Conservation (phyloP, 1,284 basidiomycete species). For the Xerocomus minutiporus region DNA sequence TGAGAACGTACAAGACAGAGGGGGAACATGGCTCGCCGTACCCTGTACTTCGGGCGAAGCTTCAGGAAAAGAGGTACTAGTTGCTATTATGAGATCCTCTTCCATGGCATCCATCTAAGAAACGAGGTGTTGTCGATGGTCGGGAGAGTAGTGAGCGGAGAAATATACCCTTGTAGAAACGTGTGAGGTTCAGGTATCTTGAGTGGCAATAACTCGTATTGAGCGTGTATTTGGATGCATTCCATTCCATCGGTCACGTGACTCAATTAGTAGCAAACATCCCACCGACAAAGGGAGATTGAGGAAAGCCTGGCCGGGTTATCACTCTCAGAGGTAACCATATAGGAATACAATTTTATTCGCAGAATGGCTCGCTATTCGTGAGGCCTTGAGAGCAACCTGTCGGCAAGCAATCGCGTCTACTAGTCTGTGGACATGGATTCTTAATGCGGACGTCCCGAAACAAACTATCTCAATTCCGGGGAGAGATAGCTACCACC, state of each 20-base stretch:
- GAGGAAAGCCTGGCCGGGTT: neutral
- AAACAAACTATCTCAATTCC: constrained; percentile 46
- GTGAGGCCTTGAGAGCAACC: neutral
- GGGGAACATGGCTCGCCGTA: constrained; percentile 12
- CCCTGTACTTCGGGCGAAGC: constrained; percentile 18
- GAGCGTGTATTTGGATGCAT: neutral
- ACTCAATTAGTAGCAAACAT: neutral
- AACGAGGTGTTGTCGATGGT: neutral
- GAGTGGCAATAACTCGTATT: constrained; percentile 18
- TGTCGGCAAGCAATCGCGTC: neutral
- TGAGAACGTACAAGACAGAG: constrained; percentile 20
- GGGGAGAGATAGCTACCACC: constrained; percentile 67
- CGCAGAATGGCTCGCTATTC: neutral
- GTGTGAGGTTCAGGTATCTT: constrained; percentile 20
- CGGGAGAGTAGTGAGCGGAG: neutral
- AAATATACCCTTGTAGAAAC: constrained; percentile 5
- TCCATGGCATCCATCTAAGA: constrained; percentile 34
- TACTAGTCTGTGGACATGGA: neutral
- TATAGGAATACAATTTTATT: neutral
- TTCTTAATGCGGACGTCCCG: neutral
- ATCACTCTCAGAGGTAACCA: neutral
- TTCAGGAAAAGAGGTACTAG: constrained; percentile 20
- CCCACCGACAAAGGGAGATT: neutral
- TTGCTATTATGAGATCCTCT: constrained; percentile 29
- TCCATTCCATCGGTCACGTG: constrained; percentile 19